Base-by-base conservation (phyloP, 768 basidiomycete species). In the Rhizopogon sp. region DNA sequence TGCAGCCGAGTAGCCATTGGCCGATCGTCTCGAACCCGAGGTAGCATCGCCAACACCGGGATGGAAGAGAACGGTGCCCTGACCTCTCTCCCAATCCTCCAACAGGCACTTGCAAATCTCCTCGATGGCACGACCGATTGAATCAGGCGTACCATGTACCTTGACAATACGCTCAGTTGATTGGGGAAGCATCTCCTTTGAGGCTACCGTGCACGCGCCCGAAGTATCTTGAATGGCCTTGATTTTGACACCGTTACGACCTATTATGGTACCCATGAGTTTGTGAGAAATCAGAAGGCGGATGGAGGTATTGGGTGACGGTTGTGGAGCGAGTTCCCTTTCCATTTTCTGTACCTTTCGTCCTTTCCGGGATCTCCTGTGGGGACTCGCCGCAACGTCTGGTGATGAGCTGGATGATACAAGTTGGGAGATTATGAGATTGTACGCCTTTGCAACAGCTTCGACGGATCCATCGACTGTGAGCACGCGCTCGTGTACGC, bases 81-180 rank as follows among this genome's bases (percentile, higher is more conserved):
- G 74, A 52, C 90, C 90, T 55, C 96, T 78, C 69, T 99, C 96
- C 91, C 92, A 98, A 70, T 99, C 96, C 66, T 98, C 96, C 57
- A 96, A 76, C 43, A 99, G 77, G 68, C 93, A 97, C 67, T 93
- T 91, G 35, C 88, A 93, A 72, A 99, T 98, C 72, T 99, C 95
- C 70, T 88, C 85, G 47, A 99, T 88, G 41, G 97, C 97, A 64
- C 85, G 86, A 51, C 91, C 88, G 66, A 99, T 98, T 45, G 91
- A 78, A 56, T 97, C 95, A 39, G 93, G 86, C 33, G 93, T 77
- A 40, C 97, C 97, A 66, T 98, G 93, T 45, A 99, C 92, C 72
- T 98, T 97, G 54, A 99, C 97, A 64, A 98, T 90, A 60, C 97
- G 92, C 73, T 99, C 97, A 45, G 97, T 99, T 33, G 96, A 98